Evolutionary conservation across 768 basidiomycete species (phyloP).

Genomic region (Tubosaeta brunneosetosa): DNA sequence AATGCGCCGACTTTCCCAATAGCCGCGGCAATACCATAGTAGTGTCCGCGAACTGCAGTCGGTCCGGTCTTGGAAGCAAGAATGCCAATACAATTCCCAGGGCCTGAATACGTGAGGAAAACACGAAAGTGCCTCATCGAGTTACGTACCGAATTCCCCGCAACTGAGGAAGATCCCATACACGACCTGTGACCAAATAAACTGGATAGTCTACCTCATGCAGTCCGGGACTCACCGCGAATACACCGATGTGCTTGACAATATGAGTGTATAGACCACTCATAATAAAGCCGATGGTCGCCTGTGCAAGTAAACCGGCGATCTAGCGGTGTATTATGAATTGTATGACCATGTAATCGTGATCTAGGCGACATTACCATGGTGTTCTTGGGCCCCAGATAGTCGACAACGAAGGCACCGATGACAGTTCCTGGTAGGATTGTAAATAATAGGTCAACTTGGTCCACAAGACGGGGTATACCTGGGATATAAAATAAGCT

Average conservation of each 20-base stretch:
- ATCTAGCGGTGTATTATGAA: slow-evolving; percentile 41
- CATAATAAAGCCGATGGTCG: slow-evolving; percentile 84
- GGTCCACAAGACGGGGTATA: neutral
- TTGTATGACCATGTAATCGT: neutral
- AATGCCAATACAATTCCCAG: slow-evolving; percentile 83
- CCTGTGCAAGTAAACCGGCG: slow-evolving; percentile 59
- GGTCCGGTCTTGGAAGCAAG: slow-evolving; percentile 83
- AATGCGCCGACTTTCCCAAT: slow-evolving; percentile 84
- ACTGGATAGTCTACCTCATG: neutral
- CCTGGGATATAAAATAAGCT: slow-evolving; percentile 69
- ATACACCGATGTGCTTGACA: slow-evolving; percentile 61
- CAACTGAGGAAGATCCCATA: slow-evolving; percentile 90
- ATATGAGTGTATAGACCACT: slow-evolving; percentile 71
- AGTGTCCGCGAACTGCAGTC: slow-evolving; percentile 81
- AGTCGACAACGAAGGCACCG: slow-evolving; percentile 74
- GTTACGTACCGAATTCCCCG: slow-evolving; percentile 68
- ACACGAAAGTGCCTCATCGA: neutral
- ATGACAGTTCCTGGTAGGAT: slow-evolving; percentile 47
- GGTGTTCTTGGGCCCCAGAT: slow-evolving; percentile 68
- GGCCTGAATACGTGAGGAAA: slow-evolving; percentile 38
- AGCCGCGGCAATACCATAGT: slow-evolving; percentile 83
- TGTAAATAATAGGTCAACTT: slow-evolving; percentile 9
- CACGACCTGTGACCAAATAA: slow-evolving; percentile 46
- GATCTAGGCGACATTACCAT: slow-evolving; percentile 44
- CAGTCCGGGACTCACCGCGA: slow-evolving; percentile 47